phyloP scores from a whole-genome alignment of 2,329 filamentous ascomycete species.

The Fonsecaea monophora region DNA sequence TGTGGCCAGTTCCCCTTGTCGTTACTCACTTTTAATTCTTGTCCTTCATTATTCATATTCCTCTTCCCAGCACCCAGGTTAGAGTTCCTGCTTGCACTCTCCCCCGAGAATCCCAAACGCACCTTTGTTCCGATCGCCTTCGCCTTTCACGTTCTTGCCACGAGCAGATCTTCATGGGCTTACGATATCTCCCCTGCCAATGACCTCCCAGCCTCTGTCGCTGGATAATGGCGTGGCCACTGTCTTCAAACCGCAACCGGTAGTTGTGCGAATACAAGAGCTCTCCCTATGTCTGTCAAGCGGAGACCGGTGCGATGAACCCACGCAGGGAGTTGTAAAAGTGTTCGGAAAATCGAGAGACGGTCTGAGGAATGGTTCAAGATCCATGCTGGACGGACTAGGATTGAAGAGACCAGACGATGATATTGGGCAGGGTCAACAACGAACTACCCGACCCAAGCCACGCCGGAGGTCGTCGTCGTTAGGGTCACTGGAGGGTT shows the following conservation, averaged over 20 bases:
- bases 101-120: background rate
- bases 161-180: constrained; percentile 19
- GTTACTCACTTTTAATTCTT: constrained; percentile 5
- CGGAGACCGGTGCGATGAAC: constrained; percentile 11
- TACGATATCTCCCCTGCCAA: constrained; percentile 25
- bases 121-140: background rate
- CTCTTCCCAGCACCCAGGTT: background rate
- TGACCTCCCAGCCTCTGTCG: constrained; percentile 31
- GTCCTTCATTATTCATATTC: background rate
- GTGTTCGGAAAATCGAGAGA: constrained; percentile 21
- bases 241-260: constrained; percentile 25
- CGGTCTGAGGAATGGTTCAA: constrained; percentile 10
- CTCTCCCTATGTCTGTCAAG: constrained; percentile 21
- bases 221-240: constrained; percentile 30
- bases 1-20: background rate
- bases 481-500: constrained; percentile 23
- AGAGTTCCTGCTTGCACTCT: background rate
- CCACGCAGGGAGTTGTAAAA: constrained; percentile 15
- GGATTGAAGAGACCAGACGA: constrained; percentile 23
- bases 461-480: constrained; percentile 31
- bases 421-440: constrained; percentile 11
- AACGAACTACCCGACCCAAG: constrained; percentile 2
- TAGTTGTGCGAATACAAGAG: constrained; percentile 30
- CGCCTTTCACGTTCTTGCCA: background rate
- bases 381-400: constrained; percentile 18